Evolutionary conservation across 2,329 filamentous ascomycete species (phyloP).

Genomic region (Hymenoscyphus scutula): DNA sequence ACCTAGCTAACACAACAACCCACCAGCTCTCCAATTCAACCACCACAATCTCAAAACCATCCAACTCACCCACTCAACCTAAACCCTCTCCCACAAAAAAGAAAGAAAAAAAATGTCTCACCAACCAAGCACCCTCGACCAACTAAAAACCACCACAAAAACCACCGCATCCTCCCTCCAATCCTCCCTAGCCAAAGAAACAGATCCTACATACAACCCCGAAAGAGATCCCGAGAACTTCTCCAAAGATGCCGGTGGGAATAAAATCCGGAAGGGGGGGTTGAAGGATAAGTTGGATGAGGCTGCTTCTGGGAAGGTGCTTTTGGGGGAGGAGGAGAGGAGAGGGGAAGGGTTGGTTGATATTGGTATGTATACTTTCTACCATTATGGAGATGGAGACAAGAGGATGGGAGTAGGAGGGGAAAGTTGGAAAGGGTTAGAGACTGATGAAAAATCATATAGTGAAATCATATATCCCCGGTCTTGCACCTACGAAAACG

Average conservation of each 20-base stretch:
- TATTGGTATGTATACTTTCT: conserved; percentile 24
- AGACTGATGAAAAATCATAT: background rate
- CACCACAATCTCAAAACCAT: no score
- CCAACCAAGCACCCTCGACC: conserved; percentile 28
- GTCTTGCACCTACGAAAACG: conserved; percentile 19
- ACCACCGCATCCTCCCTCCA: conserved; percentile 18
- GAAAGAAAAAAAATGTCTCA: conserved; percentile 31
- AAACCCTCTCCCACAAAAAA: no score
- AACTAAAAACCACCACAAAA: conserved; percentile 21
- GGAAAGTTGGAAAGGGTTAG: background rate
- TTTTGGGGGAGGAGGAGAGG: conserved; percentile 7
- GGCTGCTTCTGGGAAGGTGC: conserved; percentile 20
- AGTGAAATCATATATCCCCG: conserved; percentile 29
- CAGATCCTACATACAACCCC: conserved; percentile 17
- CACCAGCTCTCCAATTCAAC: no score
- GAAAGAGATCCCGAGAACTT: conserved; percentile 20
- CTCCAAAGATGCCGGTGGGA: conserved; percentile 24
- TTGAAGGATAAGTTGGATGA: conserved; percentile 31
- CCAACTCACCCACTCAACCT: no score
- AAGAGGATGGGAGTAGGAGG: no score
- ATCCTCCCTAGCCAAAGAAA: conserved; percentile 5
- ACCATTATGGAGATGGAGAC: no score
- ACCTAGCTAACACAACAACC: no score
- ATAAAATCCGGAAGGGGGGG: conserved; percentile 24
- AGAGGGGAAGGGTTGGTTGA: conserved; percentile 19